Conservation (phyloP, 768 basidiomycete genomes). For the Aureoboletus auriporus region DNA sequence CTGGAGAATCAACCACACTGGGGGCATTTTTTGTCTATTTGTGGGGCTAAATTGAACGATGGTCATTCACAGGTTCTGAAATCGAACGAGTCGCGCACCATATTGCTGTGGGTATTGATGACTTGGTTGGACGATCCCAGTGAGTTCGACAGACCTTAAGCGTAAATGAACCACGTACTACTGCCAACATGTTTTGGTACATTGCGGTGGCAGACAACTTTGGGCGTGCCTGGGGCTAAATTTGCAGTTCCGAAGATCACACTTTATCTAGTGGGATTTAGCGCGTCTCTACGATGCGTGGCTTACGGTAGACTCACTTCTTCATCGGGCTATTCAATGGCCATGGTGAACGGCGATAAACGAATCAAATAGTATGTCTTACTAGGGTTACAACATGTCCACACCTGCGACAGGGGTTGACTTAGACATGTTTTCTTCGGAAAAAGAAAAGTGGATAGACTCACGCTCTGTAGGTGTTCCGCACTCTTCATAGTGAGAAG, state of each 20-base stretch:
- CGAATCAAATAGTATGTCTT: conserved; percentile 12
- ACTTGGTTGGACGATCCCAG: conserved; percentile 27
- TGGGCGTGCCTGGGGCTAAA: conserved; percentile 57
- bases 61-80: background rate
- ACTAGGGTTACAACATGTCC: conserved; percentile 52
- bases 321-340: conserved; percentile 48
- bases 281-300: conserved; percentile 1
- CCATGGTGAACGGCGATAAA: conserved; percentile 5
- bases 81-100: conserved; percentile 32
- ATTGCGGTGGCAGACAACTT: conserved; percentile 47
- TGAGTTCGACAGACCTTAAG: conserved; percentile 9
- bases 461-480: conserved; percentile 51
- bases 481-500: conserved; percentile 39
- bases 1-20: conserved; percentile 20
- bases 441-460: conserved; percentile 11
- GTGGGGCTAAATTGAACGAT: conserved; percentile 41
- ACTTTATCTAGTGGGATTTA: conserved; percentile 49
- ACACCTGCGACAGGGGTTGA: conserved; percentile 36
- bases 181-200: conserved; percentile 62
- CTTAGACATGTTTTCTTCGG: conserved; percentile 1
- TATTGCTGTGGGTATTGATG: conserved; percentile 67
- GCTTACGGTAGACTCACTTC: conserved; percentile 35
- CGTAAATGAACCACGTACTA: conserved; percentile 43
- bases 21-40: conserved; percentile 58
- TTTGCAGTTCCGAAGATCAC: conserved; percentile 55